These are phyloP conservation scores for Rhodomyrtus tomentosa DNA, from an alignment of 345 rosid genomes.

Conservation along the genomic window DNA sequence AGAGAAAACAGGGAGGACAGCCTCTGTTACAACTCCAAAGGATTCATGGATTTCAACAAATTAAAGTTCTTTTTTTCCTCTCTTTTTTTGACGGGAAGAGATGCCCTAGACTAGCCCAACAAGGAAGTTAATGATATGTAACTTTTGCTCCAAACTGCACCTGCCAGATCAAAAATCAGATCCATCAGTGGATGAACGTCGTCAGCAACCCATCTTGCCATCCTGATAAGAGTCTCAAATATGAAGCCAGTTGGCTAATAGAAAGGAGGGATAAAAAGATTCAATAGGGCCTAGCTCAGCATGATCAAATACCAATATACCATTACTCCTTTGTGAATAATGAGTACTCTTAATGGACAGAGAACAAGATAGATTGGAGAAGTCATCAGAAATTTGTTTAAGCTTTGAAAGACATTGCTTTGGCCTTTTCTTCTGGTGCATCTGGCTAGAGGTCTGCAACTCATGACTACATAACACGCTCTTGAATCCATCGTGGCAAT, in stretches of 20 bases:
- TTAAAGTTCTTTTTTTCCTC: not conserved
- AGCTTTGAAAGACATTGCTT: not conserved
- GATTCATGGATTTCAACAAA: not conserved
- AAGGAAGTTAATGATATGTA: not conserved
- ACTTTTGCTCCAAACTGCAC: not conserved
- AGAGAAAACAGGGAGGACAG: not conserved
- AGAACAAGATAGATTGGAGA: not conserved
- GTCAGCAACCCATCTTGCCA: not conserved
- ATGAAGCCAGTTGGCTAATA: not conserved
- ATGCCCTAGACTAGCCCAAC: not conserved
- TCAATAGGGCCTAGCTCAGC: not conserved
- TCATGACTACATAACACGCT: not conserved
- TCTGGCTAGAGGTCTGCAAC: not conserved
- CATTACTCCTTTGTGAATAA: not conserved
- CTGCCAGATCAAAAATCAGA: not conserved
- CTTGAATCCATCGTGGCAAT: not conserved
- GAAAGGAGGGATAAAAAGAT: not conserved
- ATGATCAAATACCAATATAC: not conserved
- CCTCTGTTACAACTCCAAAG: not conserved
- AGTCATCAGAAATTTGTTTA: not conserved
- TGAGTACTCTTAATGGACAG: not conserved
- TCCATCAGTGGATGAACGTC: not conserved
- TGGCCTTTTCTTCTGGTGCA: not conserved
- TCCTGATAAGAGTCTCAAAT: not conserved
- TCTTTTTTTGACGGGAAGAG: not conserved